Evolutionary conservation across 495 filamentous ascomycete genomes (phyloP).

Genomic region (Talaromyces nanjingensis): DNA sequence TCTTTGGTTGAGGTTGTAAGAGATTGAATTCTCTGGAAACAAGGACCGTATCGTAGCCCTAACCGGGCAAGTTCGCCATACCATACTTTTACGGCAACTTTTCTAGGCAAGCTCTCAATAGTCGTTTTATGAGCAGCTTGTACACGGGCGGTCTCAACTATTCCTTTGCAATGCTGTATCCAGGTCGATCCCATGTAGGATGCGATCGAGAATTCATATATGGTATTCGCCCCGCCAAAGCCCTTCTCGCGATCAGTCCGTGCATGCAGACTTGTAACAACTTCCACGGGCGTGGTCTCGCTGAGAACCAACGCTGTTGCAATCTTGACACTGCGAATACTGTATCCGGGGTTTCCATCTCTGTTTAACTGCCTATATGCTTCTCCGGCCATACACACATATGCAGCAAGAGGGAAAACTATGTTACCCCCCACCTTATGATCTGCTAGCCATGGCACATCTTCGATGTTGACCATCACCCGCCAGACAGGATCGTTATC

Average conservation of each 20-base stretch:
- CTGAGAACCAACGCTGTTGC: conserved; percentile 38
- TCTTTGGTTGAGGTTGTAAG: too few species aligned
- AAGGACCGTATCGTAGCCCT: too few species aligned
- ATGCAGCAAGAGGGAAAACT: conserved; percentile 35
- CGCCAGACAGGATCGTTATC: conserved; percentile 36
- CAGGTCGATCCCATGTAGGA: conserved; percentile 29
- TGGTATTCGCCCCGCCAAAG: too few species aligned
- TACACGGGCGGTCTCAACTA: conserved; percentile 12
- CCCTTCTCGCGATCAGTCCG: too few species aligned
- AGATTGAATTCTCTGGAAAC: too few species aligned
- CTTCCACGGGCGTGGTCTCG: conserved; percentile 29
- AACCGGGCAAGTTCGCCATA: too few species aligned
- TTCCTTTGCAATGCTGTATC: conserved; percentile 36
- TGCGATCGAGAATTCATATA: conserved; percentile 36
- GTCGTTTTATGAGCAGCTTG: too few species aligned
- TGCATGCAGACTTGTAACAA: conserved; percentile 32
- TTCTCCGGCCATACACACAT: conserved; percentile 39
- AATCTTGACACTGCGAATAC: conserved; percentile 35
- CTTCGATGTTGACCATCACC: conserved; percentile 26
- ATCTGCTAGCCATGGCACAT: conserved; percentile 36
- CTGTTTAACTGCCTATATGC: conserved; percentile 25
- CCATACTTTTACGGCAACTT: too few species aligned
- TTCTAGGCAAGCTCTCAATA: too few species aligned
- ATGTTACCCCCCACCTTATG: conserved; percentile 26
- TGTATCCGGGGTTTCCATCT: conserved; percentile 22